Conservation (phyloP, 78 protist species). For the Tieghemostelium lacteum region DNA sequence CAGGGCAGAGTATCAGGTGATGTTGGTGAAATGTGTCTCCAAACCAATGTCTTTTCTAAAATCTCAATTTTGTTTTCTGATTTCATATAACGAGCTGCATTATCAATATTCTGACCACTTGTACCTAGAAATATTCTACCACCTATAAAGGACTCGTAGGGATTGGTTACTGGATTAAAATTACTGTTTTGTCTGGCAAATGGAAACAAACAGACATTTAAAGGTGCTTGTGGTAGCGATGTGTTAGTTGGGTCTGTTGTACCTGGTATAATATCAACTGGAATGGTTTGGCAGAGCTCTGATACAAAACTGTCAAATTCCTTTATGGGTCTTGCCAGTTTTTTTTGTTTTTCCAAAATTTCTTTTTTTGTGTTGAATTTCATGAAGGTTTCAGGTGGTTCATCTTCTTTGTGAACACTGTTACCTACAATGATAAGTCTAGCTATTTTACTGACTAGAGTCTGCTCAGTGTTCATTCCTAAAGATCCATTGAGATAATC, state of each 20-base stretch:
- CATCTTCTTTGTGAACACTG: conserved; percentile 39
- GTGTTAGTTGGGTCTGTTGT: conserved; percentile 63
- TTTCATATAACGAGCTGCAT: conserved; percentile 42
- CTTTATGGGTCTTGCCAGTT: conserved; percentile 52
- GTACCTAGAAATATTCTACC: conserved; percentile 74
- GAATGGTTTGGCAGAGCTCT: conserved; percentile 35
- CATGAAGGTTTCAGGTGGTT: conserved; percentile 48
- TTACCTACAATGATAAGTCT: conserved; percentile 67
- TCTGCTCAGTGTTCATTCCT: conserved; percentile 40
- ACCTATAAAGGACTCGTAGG: conserved; percentile 59
- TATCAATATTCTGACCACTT: conserved; percentile 78
- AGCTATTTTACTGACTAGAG: conserved; percentile 7
- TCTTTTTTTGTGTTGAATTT: conserved; percentile 38
- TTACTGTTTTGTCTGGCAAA: conserved; percentile 46
- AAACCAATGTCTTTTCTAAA: conserved; percentile 21
- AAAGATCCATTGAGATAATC: conserved; percentile 46
- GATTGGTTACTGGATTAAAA: conserved; percentile 43
- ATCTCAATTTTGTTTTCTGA: conserved; percentile 16
- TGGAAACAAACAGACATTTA: conserved; percentile 69
- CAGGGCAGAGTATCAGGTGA: conserved; percentile 77
- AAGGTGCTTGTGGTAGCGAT: conserved; percentile 71
- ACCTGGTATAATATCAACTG: conserved; percentile 75
- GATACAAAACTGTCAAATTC: conserved; percentile 24
- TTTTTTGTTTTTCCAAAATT: conserved; percentile 22
- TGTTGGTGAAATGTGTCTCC: conserved; percentile 83